Evolutionary conservation across 176 grass and related monocot species (phyloP), one percentile per base, ranked within the genome.

Genomic region (Neostapfia colusana): DNA sequence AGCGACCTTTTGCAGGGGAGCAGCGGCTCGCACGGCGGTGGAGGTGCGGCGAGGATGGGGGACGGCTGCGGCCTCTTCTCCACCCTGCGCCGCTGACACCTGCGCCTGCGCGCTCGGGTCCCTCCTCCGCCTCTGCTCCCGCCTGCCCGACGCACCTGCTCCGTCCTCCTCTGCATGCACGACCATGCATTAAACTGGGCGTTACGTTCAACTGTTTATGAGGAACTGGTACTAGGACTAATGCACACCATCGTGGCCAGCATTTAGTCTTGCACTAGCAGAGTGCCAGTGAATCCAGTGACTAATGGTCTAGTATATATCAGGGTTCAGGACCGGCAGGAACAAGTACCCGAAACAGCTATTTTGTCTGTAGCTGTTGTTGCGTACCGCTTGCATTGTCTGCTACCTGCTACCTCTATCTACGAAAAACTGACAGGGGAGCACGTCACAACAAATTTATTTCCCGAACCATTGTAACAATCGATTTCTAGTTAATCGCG

Each of bases 101-200:
- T 73, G 83, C 73, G 43, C 37, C 74, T 72, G 82, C 34, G 73
- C 28, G 65, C 37, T 51, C 31, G 31, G 67, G 13, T 0, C 74
- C 73, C 20, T 25, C 78, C 24, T 25, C 78, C 24, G 48, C 35
- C 10, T 18, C 69, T 45, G 48, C 67, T 15, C 42, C 51, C 59
- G 74, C 74, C 69, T 45, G 17, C 80, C 53, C 75, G 69, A 83
- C 23, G 81, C 81, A 21, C 59, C 73, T 56, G 86, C 81, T 18
- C 58, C 67, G 85, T 55, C 81, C n/a, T 75, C 69, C 57, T 43
- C 86, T 84, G 81, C 81, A 77, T 84, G 81, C 81, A 77, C 27
- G 42, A 36, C 38, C 26, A 60, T 59, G 59, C 69, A 64, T 54
- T 69, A 24, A 75, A 74, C 37, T 43, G 21, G 58, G 61, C 39